These are phyloP conservation scores for Gloeophyllum trabeum DNA, from an alignment of 768 basidiomycete genomes.

Conservation along the genomic window DNA sequence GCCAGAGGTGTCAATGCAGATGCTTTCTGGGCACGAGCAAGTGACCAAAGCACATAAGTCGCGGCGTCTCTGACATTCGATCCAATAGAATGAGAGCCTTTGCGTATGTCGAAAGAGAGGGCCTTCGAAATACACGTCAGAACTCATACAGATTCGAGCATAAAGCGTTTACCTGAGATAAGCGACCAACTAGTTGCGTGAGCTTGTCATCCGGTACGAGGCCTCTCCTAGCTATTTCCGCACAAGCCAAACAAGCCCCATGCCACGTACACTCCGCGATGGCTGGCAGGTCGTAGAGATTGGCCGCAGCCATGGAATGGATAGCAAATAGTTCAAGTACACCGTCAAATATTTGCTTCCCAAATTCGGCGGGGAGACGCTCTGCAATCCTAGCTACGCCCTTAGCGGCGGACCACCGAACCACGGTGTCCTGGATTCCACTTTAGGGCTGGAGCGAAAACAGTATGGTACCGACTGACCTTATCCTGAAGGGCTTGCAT, in stretches of 20 bases:
- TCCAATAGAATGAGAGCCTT: conserved; percentile 89
- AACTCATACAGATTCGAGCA: conserved; percentile 2
- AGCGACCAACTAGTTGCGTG: conserved; percentile 60
- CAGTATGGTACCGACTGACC: conserved; percentile 26
- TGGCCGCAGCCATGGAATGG: conserved; percentile 55
- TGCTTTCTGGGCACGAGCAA: conserved; percentile 69
- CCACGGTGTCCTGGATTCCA: conserved; percentile 69
- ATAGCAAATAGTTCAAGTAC: conserved; percentile 68
- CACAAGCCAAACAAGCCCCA: conserved; percentile 84
- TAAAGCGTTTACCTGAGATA: conserved; percentile 49
- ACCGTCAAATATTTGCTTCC: conserved; percentile 73
- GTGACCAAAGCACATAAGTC: conserved; percentile 89
- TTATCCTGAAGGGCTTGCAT: conserved; percentile 73
- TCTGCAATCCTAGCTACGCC: conserved; percentile 78
- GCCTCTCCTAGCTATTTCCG: conserved; percentile 83
- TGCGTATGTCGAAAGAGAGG: conserved; percentile 83
- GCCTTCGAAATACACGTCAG: conserved; percentile 37
- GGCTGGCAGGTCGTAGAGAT: conserved; percentile 59
- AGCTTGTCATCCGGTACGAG: conserved; percentile 51
- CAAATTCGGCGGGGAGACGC: conserved; percentile 65
- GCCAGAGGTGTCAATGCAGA: conserved; percentile 45
- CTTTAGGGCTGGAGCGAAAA: neutral
- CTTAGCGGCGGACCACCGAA: conserved; percentile 93
- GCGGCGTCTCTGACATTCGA: conserved; percentile 92
- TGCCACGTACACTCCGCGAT: conserved; percentile 89